Base-by-base conservation (phyloP, 768 basidiomycete genomes). In the Russula compacta region DNA sequence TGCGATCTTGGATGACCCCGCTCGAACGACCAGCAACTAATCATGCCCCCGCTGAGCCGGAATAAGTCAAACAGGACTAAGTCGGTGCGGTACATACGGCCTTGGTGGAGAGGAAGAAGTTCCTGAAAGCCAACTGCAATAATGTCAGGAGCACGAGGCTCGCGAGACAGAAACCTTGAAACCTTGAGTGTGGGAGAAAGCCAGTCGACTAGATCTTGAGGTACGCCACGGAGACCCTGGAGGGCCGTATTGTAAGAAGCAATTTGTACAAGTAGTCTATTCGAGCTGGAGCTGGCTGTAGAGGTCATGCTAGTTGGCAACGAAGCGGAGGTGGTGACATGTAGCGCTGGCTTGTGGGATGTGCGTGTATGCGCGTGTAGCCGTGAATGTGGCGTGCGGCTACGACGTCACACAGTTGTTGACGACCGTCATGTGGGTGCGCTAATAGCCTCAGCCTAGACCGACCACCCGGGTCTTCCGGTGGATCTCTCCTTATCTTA, bases 41-140 rank as follows among this genome's bases (percentile, higher is more conserved):
- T 46, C 50, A 24, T 54, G 8, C 32, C 32, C 17, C 32, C 17
- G 52, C 39, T 53, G 53, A 59, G 57, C 46, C 51, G 21, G 29
- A 53, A 24, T 49, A 32, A 51, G 40, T 53, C 64, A 56, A 64
- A 55, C 43, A 46, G 48, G 42, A 29, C 33, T 39, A 24, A 62
- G 55, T 44, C 21, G 29, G 48, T 14, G 35, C 32, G 42, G 39
- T 29, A 50, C 53, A 47, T 73, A 92, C 89, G 79, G 63, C 89
- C 87, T 43, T 93, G 83, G 70, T 95, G 90, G 3, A 98, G 78
- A 6, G 93, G 94, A 12, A 95, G 78, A 29, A 97, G 78, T 71
- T 98, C 95, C 71, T 98, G 95, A 66, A 97, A 94, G 2, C 92
- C 92, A 55, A 98, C 87, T 6, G 86, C 94, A 44, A 95, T 81